Evolutionary conservation across 2,329 filamentous ascomycete genomes (phyloP).

Genomic region (Cordyceps javanica): DNA sequence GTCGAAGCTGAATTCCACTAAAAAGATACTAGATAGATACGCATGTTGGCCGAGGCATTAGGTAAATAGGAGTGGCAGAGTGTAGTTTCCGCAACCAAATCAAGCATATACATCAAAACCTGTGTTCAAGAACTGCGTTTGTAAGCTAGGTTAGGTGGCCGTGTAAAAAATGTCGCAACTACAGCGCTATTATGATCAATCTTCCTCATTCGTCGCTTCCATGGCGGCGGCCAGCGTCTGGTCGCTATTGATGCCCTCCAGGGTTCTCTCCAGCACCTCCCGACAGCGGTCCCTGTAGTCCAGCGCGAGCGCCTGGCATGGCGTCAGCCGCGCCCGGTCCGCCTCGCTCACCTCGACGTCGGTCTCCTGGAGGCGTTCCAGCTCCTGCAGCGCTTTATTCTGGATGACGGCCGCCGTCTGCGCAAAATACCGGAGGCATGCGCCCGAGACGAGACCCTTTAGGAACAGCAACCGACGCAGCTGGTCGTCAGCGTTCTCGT

Average conservation of each 20-base stretch:
- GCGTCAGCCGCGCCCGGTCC: constrained; percentile 30
- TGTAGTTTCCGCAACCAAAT: no score
- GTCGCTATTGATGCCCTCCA: constrained; percentile 32
- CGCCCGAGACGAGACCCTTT: constrained; percentile 23
- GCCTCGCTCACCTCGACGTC: constrained; percentile 38
- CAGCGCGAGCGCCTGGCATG: constrained; percentile 42
- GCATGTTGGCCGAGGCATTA: neutral
- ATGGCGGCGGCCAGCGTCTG: constrained; percentile 20
- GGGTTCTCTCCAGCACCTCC: constrained; percentile 39
- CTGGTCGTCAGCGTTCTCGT: constrained; percentile 5
- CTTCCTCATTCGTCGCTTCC: constrained; percentile 14
- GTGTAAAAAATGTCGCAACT: no score
- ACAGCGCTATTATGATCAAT: no score
- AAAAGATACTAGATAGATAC: neutral
- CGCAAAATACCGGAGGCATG: constrained; percentile 24
- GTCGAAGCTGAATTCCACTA: constrained; percentile 75
- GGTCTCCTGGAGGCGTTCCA: constrained; percentile 41
- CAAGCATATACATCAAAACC: neutral
- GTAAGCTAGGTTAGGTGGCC: no score
- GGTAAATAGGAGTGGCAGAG: neutral
- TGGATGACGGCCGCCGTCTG: constrained; percentile 36
- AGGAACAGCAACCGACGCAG: constrained; percentile 25
- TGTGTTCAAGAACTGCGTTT: no score
- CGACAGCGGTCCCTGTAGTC: constrained; percentile 45
- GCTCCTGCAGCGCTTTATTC: constrained; percentile 35